phyloP scores from a whole-genome alignment of 345 rosid genomes.

The Populus pruinosa region DNA sequence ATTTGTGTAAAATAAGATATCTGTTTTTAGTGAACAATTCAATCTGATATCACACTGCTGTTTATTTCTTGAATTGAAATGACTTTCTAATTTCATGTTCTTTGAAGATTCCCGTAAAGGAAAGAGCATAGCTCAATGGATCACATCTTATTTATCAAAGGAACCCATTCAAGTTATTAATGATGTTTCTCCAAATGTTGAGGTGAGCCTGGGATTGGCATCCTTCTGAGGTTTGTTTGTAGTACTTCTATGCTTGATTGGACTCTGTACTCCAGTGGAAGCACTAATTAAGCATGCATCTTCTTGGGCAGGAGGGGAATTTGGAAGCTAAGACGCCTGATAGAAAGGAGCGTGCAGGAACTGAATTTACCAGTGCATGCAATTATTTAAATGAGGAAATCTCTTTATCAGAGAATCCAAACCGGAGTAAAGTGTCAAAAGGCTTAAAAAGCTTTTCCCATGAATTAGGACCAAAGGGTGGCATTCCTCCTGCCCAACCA shows the following conservation, averaged over 20 bases:
- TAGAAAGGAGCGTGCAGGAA: conserved; percentile 30
- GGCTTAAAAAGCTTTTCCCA: conserved; percentile 71
- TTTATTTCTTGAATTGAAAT: not conserved
- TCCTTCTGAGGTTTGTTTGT: not conserved
- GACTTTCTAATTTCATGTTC: conserved; percentile 19
- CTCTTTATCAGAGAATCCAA: conserved; percentile 26
- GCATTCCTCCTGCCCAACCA: conserved; percentile 44
- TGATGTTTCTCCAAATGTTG: conserved; percentile 34
- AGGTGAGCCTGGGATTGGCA: conserved; percentile 32
- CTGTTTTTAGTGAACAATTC: not conserved
- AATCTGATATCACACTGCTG: not conserved
- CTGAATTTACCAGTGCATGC: conserved; percentile 19
- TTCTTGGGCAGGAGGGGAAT: conserved; percentile 38
- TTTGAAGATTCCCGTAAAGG: conserved; percentile 43
- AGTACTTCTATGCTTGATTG: conserved; percentile 3
- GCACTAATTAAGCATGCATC: conserved; percentile 6
- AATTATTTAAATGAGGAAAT: conserved; percentile 23
- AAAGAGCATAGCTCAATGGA: conserved; percentile 55
- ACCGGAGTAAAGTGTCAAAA: conserved; percentile 39
- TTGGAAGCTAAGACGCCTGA: conserved; percentile 30
- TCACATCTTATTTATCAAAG: conserved; percentile 53
- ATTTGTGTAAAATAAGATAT: not conserved
- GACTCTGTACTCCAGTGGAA: not conserved
- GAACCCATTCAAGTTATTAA: conserved; percentile 25
- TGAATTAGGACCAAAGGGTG: conserved; percentile 70